Conservation (phyloP, 768 basidiomycete genomes). For the Gyrodon lividus region DNA sequence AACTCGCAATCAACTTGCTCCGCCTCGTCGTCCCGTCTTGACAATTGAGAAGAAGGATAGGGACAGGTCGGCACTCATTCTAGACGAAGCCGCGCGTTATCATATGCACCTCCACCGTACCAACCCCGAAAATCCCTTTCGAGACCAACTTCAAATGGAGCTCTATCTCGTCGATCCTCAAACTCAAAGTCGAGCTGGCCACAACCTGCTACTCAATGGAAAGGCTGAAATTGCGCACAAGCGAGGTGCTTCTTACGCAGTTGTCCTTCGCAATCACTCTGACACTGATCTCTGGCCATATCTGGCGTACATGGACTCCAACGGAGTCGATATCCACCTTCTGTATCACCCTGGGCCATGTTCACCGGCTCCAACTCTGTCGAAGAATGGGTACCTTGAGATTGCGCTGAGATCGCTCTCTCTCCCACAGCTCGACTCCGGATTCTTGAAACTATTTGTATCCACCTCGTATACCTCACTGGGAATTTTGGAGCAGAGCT, state of each 20-base stretch:
- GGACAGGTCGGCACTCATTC: conserved; percentile 37
- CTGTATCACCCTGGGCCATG: conserved; percentile 51
- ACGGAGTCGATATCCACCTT: conserved; percentile 50
- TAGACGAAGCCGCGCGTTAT: conserved; percentile 59
- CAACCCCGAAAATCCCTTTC: conserved; percentile 48
- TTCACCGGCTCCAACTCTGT: conserved; percentile 42
- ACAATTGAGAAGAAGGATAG: conserved; percentile 38
- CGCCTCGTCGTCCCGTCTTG: conserved; percentile 36
- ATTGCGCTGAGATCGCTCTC: conserved; percentile 42
- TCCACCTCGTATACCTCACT: conserved; percentile 50
- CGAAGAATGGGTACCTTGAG: conserved; percentile 37
- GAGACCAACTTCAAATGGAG: conserved; percentile 50
- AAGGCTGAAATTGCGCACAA: conserved; percentile 47
- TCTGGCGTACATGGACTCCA: conserved; percentile 59
- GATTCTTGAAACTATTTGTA: conserved; percentile 59
- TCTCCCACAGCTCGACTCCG: conserved; percentile 43
- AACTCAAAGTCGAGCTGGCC: conserved; percentile 42
- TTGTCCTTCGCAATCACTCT: conserved; percentile 50
- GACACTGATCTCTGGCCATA: conserved; percentile 61
- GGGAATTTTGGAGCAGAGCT: conserved; percentile 48
- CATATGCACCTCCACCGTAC: conserved; percentile 54
- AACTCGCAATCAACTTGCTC: conserved; percentile 43
- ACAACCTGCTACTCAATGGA: conserved; percentile 47
- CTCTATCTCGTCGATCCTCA: conserved; percentile 48
- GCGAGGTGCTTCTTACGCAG: conserved; percentile 42